Percentiles rank a stretch among this genome's conserved stretches.
These are phyloP conservation scores for Botryotinia narcissicola DNA, from an alignment of 2,329 filamentous ascomycete species.

Conservation along the genomic window DNA sequence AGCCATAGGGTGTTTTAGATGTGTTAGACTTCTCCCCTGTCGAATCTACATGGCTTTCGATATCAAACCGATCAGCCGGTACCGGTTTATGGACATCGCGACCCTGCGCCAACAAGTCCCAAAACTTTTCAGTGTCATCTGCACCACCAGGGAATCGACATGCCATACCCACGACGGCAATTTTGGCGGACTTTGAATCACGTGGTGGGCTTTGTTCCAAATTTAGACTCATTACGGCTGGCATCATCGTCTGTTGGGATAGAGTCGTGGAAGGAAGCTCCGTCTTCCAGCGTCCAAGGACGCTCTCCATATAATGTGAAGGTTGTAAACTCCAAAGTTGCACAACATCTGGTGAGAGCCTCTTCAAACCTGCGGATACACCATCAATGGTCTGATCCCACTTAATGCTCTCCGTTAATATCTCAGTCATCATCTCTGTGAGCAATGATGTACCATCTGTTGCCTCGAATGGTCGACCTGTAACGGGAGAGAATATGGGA, in stretches of 20 bases:
- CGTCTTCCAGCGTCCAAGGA: background rate
- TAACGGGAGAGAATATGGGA: background rate
- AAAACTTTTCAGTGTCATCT: background rate
- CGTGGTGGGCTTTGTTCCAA: background rate
- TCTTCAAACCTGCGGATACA: background rate
- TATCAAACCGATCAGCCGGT: constrained; percentile 62
- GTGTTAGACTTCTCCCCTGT: constrained; percentile 49
- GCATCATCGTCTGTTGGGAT: background rate
- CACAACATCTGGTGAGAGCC: background rate
- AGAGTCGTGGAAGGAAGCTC: background rate
- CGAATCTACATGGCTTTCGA: constrained; percentile 66
- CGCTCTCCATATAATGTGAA: background rate
- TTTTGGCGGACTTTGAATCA: background rate
- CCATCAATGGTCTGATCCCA: background rate
- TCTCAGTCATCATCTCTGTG: background rate
- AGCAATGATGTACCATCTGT: background rate
- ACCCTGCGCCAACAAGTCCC: constrained; percentile 4
- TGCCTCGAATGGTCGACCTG: background rate
- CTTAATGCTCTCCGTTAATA: background rate
- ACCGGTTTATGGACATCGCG: constrained; percentile 32
- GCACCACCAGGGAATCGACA: background rate
- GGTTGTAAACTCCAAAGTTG: background rate
- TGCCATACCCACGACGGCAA: constrained; percentile 13
- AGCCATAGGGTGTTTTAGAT: constrained; percentile 73
- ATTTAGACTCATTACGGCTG: background rate